phyloP scores from a whole-genome alignment of 1,139 yeast species.

The Geotrichum cucujoidarum region DNA sequence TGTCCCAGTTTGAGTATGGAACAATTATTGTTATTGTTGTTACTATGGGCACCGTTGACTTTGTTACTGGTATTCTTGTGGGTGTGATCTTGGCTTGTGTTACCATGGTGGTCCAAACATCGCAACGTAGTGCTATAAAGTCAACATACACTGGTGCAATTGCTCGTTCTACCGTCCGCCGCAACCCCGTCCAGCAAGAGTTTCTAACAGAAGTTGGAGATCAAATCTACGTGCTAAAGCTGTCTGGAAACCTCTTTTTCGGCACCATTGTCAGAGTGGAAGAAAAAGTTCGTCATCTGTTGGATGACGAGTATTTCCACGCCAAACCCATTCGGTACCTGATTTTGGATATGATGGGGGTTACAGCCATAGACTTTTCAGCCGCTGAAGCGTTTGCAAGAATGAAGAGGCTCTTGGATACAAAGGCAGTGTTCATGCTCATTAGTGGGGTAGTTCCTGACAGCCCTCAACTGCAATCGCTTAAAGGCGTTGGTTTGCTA shows the following conservation, averaged over 20 bases:
- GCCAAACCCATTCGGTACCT: constrained; percentile 66
- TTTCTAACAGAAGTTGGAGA: constrained; percentile 82
- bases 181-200: constrained; percentile 86
- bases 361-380: constrained; percentile 79
- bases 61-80: constrained; percentile 84
- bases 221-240: constrained; percentile 80
- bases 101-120: constrained; percentile 86
- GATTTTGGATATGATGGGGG: constrained; percentile 78
- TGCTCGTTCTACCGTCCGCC: constrained; percentile 85
- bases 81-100: constrained; percentile 90
- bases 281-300: constrained; percentile 58
- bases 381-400: constrained; percentile 95
- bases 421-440: constrained; percentile 64
- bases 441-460: constrained; percentile 74
- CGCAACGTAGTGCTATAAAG: constrained; percentile 76
- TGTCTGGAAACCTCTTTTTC: constrained; percentile 84
- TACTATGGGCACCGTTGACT: constrained; percentile 94
- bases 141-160: constrained; percentile 83
- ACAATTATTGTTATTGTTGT: constrained; percentile 81
- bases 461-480: constrained; percentile 48
- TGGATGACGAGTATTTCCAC: constrained; percentile 48
- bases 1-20: constrained; percentile 69
- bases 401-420: constrained; percentile 69
- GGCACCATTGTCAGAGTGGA: constrained; percentile 95
- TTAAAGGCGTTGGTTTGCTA: constrained; percentile 70